Evolutionary conservation across 2,329 filamentous ascomycete genomes (phyloP).

Genomic region (Hypoxylon sp.): DNA sequence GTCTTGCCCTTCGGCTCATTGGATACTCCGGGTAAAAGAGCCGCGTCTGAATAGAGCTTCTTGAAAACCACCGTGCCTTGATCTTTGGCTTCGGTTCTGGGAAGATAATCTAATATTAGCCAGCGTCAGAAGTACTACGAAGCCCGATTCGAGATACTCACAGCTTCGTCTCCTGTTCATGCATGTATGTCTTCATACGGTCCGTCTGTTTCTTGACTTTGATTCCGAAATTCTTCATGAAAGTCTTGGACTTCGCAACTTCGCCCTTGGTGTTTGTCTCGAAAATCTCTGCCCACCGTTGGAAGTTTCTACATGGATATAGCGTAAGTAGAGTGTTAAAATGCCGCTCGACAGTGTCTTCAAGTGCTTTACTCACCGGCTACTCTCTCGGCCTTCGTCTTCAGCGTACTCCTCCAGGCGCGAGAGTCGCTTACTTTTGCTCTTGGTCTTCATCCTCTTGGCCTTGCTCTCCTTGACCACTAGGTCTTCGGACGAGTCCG

Average conservation of each 20-base stretch:
- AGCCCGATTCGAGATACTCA: conserved; percentile 39
- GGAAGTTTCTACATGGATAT: conserved; percentile 40
- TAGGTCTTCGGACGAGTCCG: conserved; percentile 32
- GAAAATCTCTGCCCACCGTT: conserved; percentile 45
- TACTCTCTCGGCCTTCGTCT: conserved; percentile 45
- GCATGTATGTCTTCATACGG: conserved; percentile 40
- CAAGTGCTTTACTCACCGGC: conserved; percentile 35
- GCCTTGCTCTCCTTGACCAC: conserved; percentile 12
- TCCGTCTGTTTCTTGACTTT: conserved; percentile 41
- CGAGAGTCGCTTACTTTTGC: conserved; percentile 41
- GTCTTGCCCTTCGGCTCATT: background rate
- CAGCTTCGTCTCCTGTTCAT: conserved; percentile 47
- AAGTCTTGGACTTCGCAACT: conserved; percentile 46
- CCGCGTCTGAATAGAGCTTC: conserved; percentile 30
- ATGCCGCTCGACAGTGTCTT: no score
- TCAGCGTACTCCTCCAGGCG: conserved; percentile 48
- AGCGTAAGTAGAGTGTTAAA: conserved; percentile 2
- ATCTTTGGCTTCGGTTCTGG: conserved; percentile 34
- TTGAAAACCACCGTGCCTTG: conserved; percentile 29
- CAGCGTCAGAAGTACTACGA: background rate
- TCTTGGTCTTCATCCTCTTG: conserved; percentile 21
- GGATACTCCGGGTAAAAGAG: background rate
- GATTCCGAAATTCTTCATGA: conserved; percentile 46
- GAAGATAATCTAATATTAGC: conserved; percentile 15
- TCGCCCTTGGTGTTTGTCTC: conserved; percentile 48